Percentiles rank a stretch among this genome's conserved stretches.
phyloP scores from a whole-genome alignment of 208 protist genomes.

The Leishmania aethiopica region DNA sequence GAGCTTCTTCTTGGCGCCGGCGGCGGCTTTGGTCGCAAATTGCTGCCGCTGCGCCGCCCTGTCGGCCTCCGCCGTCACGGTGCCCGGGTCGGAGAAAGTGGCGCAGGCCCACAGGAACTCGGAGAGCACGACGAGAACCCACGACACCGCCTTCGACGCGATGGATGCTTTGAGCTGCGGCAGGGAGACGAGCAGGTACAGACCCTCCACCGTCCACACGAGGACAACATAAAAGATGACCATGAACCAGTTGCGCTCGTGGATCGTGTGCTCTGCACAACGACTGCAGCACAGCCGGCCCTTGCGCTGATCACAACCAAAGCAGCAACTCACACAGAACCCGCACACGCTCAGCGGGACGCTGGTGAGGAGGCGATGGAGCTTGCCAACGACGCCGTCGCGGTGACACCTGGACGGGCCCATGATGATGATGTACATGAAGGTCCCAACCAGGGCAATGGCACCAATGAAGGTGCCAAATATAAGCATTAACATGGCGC shows the following conservation, averaged over 20 bases:
- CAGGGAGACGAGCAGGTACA: slow-evolving; percentile 75
- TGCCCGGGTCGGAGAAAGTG: slow-evolving; percentile 82
- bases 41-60: slow-evolving; percentile 34
- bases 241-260: slow-evolving; percentile 82
- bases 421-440: slow-evolving; percentile 92
- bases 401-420: slow-evolving; percentile 87
- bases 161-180: slow-evolving; percentile 49
- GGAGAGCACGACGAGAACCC: slow-evolving; percentile 55
- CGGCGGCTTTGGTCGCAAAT: not conserved
- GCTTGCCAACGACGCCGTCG: slow-evolving; percentile 75
- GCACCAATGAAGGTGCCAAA: slow-evolving; percentile 42
- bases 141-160: slow-evolving; percentile 63
- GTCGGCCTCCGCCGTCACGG: slow-evolving; percentile 57
- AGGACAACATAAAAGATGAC: slow-evolving; percentile 86
- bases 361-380: slow-evolving; percentile 42
- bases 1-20: not conserved
- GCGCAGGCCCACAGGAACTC: slow-evolving; percentile 71
- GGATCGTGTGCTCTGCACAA: slow-evolving; percentile 42
- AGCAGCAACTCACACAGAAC: slow-evolving; percentile 53
- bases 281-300: slow-evolving; percentile 40
- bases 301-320: slow-evolving; percentile 47
- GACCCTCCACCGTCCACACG: slow-evolving; percentile 78
- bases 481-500: slow-evolving; percentile 20
- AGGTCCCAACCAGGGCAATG: slow-evolving; percentile 42
- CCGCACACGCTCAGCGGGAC: slow-evolving; percentile 45